Evolutionary conservation across 768 basidiomycete species (phyloP), one percentile per base, ranked within the genome.

Genomic region (Paxillus ammoniavirescens): DNA sequence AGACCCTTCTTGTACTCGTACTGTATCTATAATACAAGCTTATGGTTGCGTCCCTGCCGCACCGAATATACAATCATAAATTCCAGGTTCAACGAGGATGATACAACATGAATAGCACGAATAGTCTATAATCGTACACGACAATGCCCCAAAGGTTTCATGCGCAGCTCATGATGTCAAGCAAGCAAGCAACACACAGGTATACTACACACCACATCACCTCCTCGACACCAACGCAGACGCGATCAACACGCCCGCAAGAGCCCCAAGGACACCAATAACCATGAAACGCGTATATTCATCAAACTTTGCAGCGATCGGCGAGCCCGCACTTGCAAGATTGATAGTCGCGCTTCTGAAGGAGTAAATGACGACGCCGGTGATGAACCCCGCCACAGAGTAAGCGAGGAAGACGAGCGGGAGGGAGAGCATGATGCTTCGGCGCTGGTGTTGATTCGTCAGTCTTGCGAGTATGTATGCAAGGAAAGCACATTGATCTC

Each of bases 381-480:
- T 75, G 36, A 89, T 70, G 71, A 91, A 87, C 1, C 80, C 85
- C 2, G 83, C 75, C 56, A 90, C 76, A 2, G 86, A 81, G 65
- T 90, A 91, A 0, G 82, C 80, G 33, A 91, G 72, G 58, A 90
- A 84, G 26, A 90, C 87, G 18, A 89, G 72, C 1, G 90, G 89
- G 12, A 91, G 77, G 1, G 89, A 87, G 54, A 88, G 74, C 36
- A 87, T 69, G 23, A 91, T 71, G 53, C 82, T 83, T 21, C 68
- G 70, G 18, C 84, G 78, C 61, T 78, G 6, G 65, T 30, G 56
- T 47, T 6, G 6, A 42, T 26, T 17, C 9, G 30, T 62, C 40
- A 18, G 40, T 59, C 26, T 14, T 17, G 18, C n/a, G 15, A 52
- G 7, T 21, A 21, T 21, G 21, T 45, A 52, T 26, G 44, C 2